Evolutionary conservation across 805 yeast species (phyloP).

Genomic region (Ogataea ganodermae): DNA sequence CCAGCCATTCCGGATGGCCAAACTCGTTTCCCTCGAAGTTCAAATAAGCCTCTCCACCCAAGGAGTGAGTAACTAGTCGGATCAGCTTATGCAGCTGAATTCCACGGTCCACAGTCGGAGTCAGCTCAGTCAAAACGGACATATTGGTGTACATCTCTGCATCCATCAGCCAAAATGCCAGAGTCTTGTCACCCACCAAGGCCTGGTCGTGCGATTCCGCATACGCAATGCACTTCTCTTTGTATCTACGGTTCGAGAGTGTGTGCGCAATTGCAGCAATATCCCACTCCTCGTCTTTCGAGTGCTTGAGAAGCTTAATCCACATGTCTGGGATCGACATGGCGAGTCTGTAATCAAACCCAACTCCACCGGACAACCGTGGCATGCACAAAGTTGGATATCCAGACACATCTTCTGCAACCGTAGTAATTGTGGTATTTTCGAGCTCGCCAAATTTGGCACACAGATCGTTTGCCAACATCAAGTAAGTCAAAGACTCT

Average conservation of each 20-base stretch:
- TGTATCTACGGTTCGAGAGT: constrained; percentile 83
- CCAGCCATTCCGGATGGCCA: constrained; percentile 99
- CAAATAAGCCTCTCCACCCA: constrained; percentile 97
- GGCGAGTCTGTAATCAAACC: constrained; percentile 89
- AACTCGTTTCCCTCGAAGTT: constrained; percentile 98
- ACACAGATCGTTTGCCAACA: constrained; percentile 86
- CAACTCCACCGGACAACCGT: constrained; percentile 77
- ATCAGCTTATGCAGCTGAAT: constrained; percentile 89
- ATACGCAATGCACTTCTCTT: constrained; percentile 86
- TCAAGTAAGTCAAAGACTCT: constrained; percentile 83
- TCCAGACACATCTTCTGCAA: constrained; percentile 97
- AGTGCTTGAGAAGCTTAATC: constrained; percentile 89
- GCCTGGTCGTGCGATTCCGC: constrained; percentile 98
- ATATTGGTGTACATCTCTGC: constrained; percentile 96
- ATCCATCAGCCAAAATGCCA: constrained; percentile 98
- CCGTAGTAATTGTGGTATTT: constrained; percentile 52
- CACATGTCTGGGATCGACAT: constrained; percentile 99
- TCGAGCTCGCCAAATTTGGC: constrained; percentile 45
- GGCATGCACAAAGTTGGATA: constrained; percentile 93
- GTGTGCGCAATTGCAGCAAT: constrained; percentile 77
- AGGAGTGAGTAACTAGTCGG: constrained; percentile 77
- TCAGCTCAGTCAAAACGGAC: constrained; percentile 72
- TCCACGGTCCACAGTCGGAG: constrained; percentile 86
- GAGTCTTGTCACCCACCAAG: constrained; percentile 91
- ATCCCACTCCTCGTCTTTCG: constrained; percentile 88